Evolutionary conservation across 306 rosid genomes (phyloP), one percentile per base, ranked within the genome.

Genomic region (Cucumis melo): DNA sequence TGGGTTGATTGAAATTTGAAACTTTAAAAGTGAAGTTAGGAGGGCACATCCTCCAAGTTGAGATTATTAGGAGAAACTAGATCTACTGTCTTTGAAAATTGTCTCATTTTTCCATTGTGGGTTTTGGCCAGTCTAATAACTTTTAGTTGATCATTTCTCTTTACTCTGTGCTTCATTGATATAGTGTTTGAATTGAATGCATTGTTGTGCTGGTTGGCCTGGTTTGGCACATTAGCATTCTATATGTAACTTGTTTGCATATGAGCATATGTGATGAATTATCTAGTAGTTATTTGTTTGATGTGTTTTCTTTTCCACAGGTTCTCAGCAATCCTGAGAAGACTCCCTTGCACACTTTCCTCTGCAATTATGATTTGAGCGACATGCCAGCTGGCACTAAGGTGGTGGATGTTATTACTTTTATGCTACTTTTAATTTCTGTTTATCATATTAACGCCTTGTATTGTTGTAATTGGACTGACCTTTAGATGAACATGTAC

Each of bases 271-370:
- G 58, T 11, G 38, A 15, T 2, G 13, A 23, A 70, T 23, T 13
- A 46, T 71, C 57, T 67, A 2, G n/a, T 20, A 21, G 44, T 41
- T n/a, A 42, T 10, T 67, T 70, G 19, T 48, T 29, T 8, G 15
- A 46, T 23, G 23, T 21, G 4, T 27, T 74, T 80, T 42, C 61
- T 81, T 63, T 83, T 12, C 70, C 50, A 32, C 88, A 95, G 99
- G 98, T 95, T 80, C 95, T 92, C 80, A 95, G 99, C 88, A 95
- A 95, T 86, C 99, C 99, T 14, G 99, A 95, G 80, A 95, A 87
- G 91, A 95, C 99, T 54, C 99, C 99, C 23, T 89, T 95, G 79
- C 99, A 95, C 87, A 95, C 99, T 80, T 95, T 92, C 87, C 87
- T 95, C 80, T 95, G 98, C 90, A 95, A 90, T 86, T 95, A 95